These are phyloP conservation scores for Coniochaeta hoffmannii DNA, from an alignment of 2,329 filamentous ascomycete genomes.

Conservation along the genomic window DNA sequence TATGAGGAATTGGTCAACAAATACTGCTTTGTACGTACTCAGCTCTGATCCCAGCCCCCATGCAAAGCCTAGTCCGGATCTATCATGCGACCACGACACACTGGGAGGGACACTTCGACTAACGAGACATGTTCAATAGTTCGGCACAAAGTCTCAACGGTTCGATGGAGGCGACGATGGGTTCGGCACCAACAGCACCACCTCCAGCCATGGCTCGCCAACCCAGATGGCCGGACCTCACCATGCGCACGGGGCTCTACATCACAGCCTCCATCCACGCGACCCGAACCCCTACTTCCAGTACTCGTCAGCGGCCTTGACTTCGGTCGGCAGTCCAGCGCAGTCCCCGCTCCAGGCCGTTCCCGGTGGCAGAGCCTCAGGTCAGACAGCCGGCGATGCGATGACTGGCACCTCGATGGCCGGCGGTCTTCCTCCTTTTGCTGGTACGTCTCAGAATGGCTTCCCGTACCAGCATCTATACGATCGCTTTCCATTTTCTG, in stretches of 20 bases:
- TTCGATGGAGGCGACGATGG: slow-evolving; percentile 35
- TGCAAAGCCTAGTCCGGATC: too few species aligned
- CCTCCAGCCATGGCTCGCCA: slow-evolving; percentile 30
- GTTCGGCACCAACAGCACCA: slow-evolving; percentile 26
- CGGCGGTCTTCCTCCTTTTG: slow-evolving; percentile 34
- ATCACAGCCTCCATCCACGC: slow-evolving; percentile 32
- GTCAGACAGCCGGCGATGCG: slow-evolving; percentile 27
- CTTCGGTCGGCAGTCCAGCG: slow-evolving; percentile 12
- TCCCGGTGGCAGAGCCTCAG: slow-evolving; percentile 18
- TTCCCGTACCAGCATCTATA: slow-evolving; percentile 32
- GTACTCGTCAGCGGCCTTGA: neutral
- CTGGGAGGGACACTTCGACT: slow-evolving; percentile 25
- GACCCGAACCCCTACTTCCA: slow-evolving; percentile 28
- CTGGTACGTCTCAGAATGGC: slow-evolving; percentile 38
- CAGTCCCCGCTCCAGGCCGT: slow-evolving; percentile 16
- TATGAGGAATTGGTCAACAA: slow-evolving; percentile 98
- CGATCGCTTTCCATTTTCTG: slow-evolving; percentile 41
- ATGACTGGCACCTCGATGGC: slow-evolving; percentile 37
- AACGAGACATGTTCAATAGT: slow-evolving; percentile 37
- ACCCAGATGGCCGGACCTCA: slow-evolving; percentile 18
- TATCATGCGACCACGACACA: too few species aligned
- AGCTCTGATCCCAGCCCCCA: slow-evolving; percentile 20
- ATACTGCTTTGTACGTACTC: slow-evolving; percentile 98
- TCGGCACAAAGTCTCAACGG: slow-evolving; percentile 49
- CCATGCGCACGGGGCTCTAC: slow-evolving; percentile 28